Evolutionary conservation across 1,284 basidiomycete species (phyloP), one percentile per base, ranked within the genome.

Genomic region (Lignosus rhinocerotis): DNA sequence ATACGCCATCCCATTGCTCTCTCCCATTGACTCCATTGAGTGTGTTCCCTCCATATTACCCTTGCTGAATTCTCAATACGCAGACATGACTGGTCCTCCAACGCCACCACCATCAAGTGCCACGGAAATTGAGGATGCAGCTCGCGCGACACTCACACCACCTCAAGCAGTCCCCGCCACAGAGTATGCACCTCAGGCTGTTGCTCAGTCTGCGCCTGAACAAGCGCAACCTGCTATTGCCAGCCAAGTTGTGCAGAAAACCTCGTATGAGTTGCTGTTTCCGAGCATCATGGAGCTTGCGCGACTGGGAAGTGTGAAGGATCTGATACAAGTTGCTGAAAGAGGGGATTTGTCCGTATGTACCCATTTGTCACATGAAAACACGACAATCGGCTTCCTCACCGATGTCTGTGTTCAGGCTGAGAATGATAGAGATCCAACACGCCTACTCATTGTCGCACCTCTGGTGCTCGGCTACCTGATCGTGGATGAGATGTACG

Each of bases 391-490:
- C 19, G 9, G 11, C 36, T 30, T 51, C 34, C 50, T 51, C 25
- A 31, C 33, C 39, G 2, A 30, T 12, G 17, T 14, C 16, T 42
- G 4, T 32, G 25, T 12, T 2, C 60, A 84, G 80, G 69, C 71
- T 12, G 69, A 73, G 25, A 70, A 72, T 53, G 79, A 82, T 41
- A 71, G 68, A 25, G 74, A 79, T 50, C 68, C 69, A 16, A 77
- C 76, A 19, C 78, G 84, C 34, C 66, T 88, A 19, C 72, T 86
- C 25, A 64, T 86, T 25, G 75, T 79, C 8, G 78, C 78, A 3
- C 86, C 86, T 19, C 71, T 89, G 21, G 80, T 86, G 7, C 77
- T 90, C 8, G 76, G 80, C 8, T 86, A 88, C 70, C 74, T 88
- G 47, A 83, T 85, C 38, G 55, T 78, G 32, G 81, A 88, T 63